Percentiles rank a stretch among this genome's conserved stretches.
Evolutionary conservation across 2,329 filamentous ascomycete genomes (phyloP).

Genomic region (Neopestalotiopsis sp.): DNA sequence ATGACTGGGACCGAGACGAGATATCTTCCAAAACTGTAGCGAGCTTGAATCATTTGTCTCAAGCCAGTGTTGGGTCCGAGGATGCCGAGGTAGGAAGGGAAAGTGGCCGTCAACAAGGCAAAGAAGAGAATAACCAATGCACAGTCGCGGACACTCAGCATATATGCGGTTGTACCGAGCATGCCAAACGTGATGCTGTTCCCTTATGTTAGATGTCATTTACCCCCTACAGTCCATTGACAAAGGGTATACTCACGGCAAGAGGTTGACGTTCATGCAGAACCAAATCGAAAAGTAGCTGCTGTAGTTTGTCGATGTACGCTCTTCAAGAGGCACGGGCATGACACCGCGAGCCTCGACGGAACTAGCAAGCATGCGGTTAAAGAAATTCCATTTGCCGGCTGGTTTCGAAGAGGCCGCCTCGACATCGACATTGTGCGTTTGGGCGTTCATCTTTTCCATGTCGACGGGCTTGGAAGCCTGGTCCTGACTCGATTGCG

Average conservation of each 20-base stretch:
- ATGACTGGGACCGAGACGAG: slow-evolving; percentile 64
- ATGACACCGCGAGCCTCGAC: slow-evolving; percentile 34
- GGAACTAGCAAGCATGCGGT: slow-evolving; percentile 23
- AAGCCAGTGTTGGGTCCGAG: slow-evolving; percentile 67
- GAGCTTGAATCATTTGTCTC: slow-evolving; percentile 69
- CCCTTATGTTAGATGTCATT: slow-evolving; percentile 10
- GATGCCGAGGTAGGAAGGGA: slow-evolving; percentile 62
- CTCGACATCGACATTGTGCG: background rate
- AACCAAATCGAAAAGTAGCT: slow-evolving; percentile 37
- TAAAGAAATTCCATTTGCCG: slow-evolving; percentile 13
- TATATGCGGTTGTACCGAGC: slow-evolving; percentile 61
- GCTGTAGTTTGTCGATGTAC: slow-evolving; percentile 32
- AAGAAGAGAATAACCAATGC: slow-evolving; percentile 69
- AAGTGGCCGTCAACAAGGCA: slow-evolving; percentile 56
- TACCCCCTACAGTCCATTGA: background rate
- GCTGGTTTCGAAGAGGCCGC: background rate
- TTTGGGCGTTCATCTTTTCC: slow-evolving; percentile 8
- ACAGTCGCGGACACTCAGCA: slow-evolving; percentile 60
- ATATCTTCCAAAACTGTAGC: slow-evolving; percentile 66
- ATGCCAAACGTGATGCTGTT: slow-evolving; percentile 66
- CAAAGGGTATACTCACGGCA: slow-evolving; percentile 28
- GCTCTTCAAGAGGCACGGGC: slow-evolving; percentile 34
- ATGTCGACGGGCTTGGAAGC: background rate
- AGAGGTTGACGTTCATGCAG: slow-evolving; percentile 34
- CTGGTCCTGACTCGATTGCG: background rate